phyloP scores from a whole-genome alignment of 2,329 filamentous ascomycete species.

The Thielaviopsis musarum region DNA sequence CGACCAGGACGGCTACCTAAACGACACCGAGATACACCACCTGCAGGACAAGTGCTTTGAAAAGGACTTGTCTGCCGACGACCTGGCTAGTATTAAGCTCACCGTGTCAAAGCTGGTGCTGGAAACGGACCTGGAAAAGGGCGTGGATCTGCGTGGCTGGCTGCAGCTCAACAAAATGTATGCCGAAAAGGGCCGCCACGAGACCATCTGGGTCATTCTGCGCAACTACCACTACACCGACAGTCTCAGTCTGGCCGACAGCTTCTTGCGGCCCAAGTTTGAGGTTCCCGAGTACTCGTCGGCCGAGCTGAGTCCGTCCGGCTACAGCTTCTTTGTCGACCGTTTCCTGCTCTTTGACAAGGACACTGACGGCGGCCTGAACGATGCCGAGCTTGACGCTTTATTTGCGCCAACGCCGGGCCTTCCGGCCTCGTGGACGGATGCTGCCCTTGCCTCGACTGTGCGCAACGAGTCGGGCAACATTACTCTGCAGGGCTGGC shows the following conservation, averaged over 20 bases:
- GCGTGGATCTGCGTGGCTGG: conserved; percentile 72
- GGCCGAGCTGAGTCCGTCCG: conserved; percentile 81
- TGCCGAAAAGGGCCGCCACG: conserved; percentile 90
- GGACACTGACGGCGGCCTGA: conserved; percentile 90
- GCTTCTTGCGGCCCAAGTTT: conserved; percentile 81
- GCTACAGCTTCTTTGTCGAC: conserved; percentile 95
- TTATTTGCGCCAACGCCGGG: conserved; percentile 90
- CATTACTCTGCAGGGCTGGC: conserved; percentile 92
- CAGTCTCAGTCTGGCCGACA: conserved; percentile 79
- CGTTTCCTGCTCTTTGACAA: conserved; percentile 90
- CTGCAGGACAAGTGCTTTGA: conserved; percentile 90
- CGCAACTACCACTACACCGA: conserved; percentile 93
- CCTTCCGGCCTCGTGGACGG: conserved; percentile 69
- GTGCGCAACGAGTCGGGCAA: conserved; percentile 90
- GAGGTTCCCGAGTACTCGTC: conserved; percentile 87
- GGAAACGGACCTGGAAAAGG: conserved; percentile 44
- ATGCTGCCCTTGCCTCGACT: conserved; percentile 79
- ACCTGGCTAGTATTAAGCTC: conserved; percentile 79
- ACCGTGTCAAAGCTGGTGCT: conserved; percentile 58
- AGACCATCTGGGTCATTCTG: conserved; percentile 96
- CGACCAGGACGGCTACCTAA: conserved; percentile 85
- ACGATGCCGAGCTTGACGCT: conserved; percentile 66
- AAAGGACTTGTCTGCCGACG: conserved; percentile 63
- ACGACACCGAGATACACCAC: conserved; percentile 74
- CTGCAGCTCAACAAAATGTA: conserved; percentile 88